Evolutionary conservation across 2,329 filamentous ascomycete species (phyloP), one percentile per base, ranked within the genome.

Genomic region (Cryphonectria radicalis): DNA sequence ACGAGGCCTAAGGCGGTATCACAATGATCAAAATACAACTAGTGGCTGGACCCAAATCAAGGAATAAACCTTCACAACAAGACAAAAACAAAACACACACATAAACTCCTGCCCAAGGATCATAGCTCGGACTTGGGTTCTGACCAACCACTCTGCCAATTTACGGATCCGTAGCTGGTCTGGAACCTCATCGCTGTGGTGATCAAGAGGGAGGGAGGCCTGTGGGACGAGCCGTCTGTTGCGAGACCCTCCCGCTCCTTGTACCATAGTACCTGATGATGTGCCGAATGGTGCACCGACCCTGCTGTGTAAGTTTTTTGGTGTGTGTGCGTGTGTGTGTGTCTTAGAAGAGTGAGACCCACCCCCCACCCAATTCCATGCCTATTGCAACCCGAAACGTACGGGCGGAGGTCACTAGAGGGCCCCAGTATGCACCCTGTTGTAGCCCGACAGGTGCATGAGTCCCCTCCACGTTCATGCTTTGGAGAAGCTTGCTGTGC

Each of bases 151-250:
- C 28, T 32, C 55, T 59, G 55, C 13, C 14, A 32, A n/a, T 59
- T 28, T 59, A 19, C 25, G 11, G 67, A 60, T 55, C 60, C 46
- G 46, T 35, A 67, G 43, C 19, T n/a, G 59, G 35, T 22, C 35
- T 40, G 35, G 28, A n/a, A 22, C 10, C 59, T 35, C 17, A 40
- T 62, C 59, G 32, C 32, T 66, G 55, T 46, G 35, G 22, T 25
- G 63, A 70, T 59, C 25, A 59, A 43, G 43, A 37, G 28, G 60
- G 10, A 11, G 42, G 55, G 4, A 28, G 57, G 43, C 22, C 37
- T 63, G 42, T 60, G 63, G 22, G 43, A 62, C 66, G 69, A 70
- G 59, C 65, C 67, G 69, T 70, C 69, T 68, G 37, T 64, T 50
- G 67, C 40, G 55, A 40, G 32, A 6, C 43, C 42, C 32, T 42